Percentiles rank a stretch among this genome's conserved stretches.
phyloP scores from a whole-genome alignment of 1,139 yeast species.

The Pichia kudriavzevii region DNA sequence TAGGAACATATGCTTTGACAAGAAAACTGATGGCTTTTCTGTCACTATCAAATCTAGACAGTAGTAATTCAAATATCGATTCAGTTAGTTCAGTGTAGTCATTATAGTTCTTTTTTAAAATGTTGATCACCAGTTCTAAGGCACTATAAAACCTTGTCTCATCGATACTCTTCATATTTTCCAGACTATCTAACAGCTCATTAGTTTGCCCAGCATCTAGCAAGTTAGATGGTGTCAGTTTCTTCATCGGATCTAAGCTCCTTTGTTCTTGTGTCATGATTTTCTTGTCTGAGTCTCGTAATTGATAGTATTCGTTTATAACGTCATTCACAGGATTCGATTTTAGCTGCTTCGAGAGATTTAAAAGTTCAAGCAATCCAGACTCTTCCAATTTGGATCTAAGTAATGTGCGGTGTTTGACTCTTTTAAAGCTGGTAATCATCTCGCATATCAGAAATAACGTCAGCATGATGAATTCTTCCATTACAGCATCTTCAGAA shows the following conservation, averaged over 20 bases:
- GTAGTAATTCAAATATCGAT: background rate
- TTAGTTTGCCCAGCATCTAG: background rate
- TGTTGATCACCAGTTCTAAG: background rate
- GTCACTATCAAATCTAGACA: background rate
- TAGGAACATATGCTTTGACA: slow-evolving; percentile 1
- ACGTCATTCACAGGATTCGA: slow-evolving; percentile 39
- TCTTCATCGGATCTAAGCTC: slow-evolving; percentile 4
- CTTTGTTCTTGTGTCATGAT: background rate
- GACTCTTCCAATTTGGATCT: slow-evolving; percentile 39
- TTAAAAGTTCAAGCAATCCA: slow-evolving; percentile 34
- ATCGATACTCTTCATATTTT: background rate
- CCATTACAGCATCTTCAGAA: slow-evolving; percentile 4
- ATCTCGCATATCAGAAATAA: slow-evolving; percentile 39
- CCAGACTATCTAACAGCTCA: background rate
- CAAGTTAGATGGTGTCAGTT: background rate
- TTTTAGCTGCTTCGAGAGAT: slow-evolving; percentile 32
- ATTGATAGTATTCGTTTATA: slow-evolving; percentile 36
- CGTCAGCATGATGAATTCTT: slow-evolving; percentile 39
- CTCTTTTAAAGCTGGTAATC: slow-evolving; percentile 32
- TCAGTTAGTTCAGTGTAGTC: background rate
- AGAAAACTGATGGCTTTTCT: background rate
- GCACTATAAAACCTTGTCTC: background rate
- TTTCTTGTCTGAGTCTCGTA: slow-evolving; percentile 36
- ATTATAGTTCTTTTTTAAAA: background rate
- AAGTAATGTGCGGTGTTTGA: slow-evolving; percentile 30